Conservation (phyloP, 23 red algal species). For the Chondrus crispus region DNA sequence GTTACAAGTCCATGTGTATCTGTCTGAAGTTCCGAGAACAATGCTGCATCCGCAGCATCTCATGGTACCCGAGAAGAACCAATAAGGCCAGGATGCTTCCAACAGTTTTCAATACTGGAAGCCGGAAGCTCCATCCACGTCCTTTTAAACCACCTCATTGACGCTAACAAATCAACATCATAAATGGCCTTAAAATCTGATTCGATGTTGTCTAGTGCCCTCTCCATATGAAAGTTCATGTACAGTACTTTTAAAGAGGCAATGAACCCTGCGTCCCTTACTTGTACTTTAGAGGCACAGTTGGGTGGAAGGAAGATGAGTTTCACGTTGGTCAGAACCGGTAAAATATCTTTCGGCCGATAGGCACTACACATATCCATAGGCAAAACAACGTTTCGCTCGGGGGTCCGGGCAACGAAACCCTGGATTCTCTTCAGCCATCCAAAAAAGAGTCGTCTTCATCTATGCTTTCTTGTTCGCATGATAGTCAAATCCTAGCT, state of each 20-base stretch:
- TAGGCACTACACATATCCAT: background rate
- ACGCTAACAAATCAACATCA: background rate
- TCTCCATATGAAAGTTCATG: background rate
- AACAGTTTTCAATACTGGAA: background rate
- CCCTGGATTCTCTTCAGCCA: background rate
- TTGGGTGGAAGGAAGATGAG: background rate
- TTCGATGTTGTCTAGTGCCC: background rate
- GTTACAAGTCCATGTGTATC: background rate
- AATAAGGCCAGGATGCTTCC: background rate
- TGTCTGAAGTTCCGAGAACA: background rate
- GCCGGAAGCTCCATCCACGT: background rate
- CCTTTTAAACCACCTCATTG: background rate
- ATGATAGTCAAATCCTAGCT: background rate
- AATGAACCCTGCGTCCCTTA: background rate
- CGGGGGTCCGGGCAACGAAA: background rate
- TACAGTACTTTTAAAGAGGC: background rate
- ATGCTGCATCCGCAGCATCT: background rate
- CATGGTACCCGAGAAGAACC: background rate
- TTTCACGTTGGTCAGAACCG: background rate
- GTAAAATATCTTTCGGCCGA: background rate
- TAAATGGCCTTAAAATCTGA: background rate
- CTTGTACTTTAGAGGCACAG: background rate
- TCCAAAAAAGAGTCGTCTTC: background rate
- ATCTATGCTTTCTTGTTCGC: background rate
- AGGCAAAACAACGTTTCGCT: background rate